Conservation (phyloP, 306 rosid genomes). For the Quercus robur region DNA sequence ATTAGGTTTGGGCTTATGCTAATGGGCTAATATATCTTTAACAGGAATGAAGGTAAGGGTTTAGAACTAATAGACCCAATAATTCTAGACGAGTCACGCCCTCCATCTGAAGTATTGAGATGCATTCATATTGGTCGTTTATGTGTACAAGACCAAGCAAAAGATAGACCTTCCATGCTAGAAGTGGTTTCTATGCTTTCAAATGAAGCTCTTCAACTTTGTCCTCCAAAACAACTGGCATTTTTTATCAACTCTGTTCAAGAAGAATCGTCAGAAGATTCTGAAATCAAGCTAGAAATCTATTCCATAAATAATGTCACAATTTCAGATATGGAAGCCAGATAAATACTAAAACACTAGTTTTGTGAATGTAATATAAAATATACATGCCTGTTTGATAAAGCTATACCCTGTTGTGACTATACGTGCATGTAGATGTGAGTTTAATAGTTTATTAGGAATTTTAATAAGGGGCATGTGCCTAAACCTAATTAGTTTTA, state of each 20-base stretch:
- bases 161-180: slow-evolving; percentile 36
- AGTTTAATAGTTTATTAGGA: too few relatives aligned
- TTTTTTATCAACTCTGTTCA: slow-evolving; percentile 7
- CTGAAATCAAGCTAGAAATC: not conserved
- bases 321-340: slow-evolving; percentile 6
- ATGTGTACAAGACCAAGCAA: slow-evolving; percentile 43
- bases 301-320: slow-evolving; percentile 4
- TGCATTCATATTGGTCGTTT: slow-evolving; percentile 41
- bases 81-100: not conserved
- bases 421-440: too few relatives aligned
- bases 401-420: too few relatives aligned
- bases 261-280: not conserved
- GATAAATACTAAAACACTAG: not conserved
- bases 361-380: too few relatives aligned
- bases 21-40: too few relatives aligned
- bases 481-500: too few relatives aligned
- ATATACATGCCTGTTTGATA: too few relatives aligned
- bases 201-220: slow-evolving; percentile 27
- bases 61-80: not conserved
- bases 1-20: too few relatives aligned
- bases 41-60: not conserved
- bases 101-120: slow-evolving; percentile 16
- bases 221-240: slow-evolving; percentile 27
- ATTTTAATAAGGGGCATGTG: too few relatives aligned
- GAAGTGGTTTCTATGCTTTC: slow-evolving; percentile 37